Evolutionary conservation across 2,329 filamentous ascomycete genomes (phyloP).

Genomic region (Epichloe uncinata): DNA sequence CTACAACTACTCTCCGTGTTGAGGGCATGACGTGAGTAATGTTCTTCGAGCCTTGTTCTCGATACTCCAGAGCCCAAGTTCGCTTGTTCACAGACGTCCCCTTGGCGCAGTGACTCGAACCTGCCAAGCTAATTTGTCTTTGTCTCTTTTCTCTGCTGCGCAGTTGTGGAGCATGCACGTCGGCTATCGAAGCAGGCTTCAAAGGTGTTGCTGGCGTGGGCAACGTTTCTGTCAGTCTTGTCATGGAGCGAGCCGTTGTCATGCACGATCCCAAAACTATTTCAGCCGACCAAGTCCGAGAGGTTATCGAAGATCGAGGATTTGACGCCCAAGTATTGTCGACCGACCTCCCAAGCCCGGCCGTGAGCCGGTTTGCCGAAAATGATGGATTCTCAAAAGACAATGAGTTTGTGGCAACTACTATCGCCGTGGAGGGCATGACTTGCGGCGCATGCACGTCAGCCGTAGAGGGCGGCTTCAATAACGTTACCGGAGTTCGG

Average conservation of each 20-base stretch:
- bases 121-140: neutral
- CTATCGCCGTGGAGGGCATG: slow-evolving; percentile 73
- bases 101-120: neutral
- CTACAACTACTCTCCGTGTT: slow-evolving; percentile 80
- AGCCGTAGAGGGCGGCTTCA: slow-evolving; percentile 69
- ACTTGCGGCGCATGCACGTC: slow-evolving; percentile 85
- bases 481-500: slow-evolving; percentile 57
- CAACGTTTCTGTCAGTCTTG: slow-evolving; percentile 79
- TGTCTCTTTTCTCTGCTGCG: slow-evolving; percentile 19
- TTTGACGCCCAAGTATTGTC: slow-evolving; percentile 87
- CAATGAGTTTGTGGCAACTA: slow-evolving; percentile 48
- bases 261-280: slow-evolving; percentile 72
- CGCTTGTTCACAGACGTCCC: slow-evolving; percentile 14
- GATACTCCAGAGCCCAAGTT: slow-evolving; percentile 15
- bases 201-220: slow-evolving; percentile 68
- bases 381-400: slow-evolving; percentile 25
- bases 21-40: slow-evolving; percentile 66
- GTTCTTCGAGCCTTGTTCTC: neutral
- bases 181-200: slow-evolving; percentile 87
- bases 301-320: slow-evolving; percentile 81
- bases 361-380: slow-evolving; percentile 24
- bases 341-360: slow-evolving; percentile 54
- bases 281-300: slow-evolving; percentile 60
- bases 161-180: slow-evolving; percentile 86
- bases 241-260: slow-evolving; percentile 92